Base-by-base conservation (phyloP, 2,329 filamentous ascomycete genomes). In the Podosphaera aphanis region DNA sequence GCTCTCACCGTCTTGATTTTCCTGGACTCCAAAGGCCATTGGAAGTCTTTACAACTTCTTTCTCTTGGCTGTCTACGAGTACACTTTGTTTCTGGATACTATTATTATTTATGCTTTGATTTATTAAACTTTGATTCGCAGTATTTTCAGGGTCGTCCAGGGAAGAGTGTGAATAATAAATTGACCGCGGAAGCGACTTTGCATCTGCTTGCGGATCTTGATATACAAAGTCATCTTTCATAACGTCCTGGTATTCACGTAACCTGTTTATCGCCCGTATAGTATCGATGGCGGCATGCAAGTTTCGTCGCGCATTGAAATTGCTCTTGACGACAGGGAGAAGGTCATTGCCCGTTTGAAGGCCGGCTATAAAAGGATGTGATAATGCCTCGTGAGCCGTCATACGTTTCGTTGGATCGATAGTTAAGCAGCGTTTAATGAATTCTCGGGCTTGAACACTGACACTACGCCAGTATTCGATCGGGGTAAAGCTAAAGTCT, bases 391-490 rank as follows among this genome's bases (percentile, higher is more conserved):
- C 82, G 62, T 95, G 85, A 7, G 88, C 81, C 1, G 88, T 94
- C 73, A 95, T 90, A 55, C 90, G 83, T 53, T 77, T 73, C 48
- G 72, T 72, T 2, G 86, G 82, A 59, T 95, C 86, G 59, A 94
- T 80, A 35, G 90, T 95, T 46, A 98, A 69, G 60, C 90, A 98
- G 51, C 77, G 73, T 54, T 79, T 77, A 64, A 98, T 93, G 63
- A 98, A 98, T 54, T 93, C 82, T 57, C 92, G 82, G 37, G 88
- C 83, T 43, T 76, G 72, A 45, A 78, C 70, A 20, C 84, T 93
- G 50, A 98, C 88, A 49, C 83, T 84, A 50, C 86, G 81, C 90
- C 90, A 98, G 69, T 95, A 95, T 61, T 94, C 88, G 50, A 83
- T 65, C 1, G 90, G 90, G 3, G 83, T 88, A 63, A 95, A 98